Conservation (phyloP, 2,329 filamentous ascomycete genomes). For the Cryphonectria japonica region DNA sequence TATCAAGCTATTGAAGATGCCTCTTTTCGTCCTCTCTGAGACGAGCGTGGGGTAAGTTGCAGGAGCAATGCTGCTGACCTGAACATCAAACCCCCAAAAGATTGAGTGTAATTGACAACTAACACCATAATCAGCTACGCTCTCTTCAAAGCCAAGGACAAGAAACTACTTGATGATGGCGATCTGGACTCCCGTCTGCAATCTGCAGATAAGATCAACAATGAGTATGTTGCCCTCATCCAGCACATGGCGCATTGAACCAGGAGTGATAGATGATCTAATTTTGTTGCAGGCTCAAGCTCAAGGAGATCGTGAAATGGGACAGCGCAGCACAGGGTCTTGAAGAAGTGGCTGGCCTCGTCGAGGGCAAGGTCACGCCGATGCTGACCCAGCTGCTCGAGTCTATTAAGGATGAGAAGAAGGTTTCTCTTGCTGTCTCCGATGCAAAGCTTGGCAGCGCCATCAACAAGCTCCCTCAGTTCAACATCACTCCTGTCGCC, state of each 20-base stretch:
- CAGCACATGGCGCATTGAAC: not conserved
- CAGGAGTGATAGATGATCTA: slow-evolving; percentile 19
- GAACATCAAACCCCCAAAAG: not conserved
- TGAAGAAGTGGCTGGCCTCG: slow-evolving; percentile 85
- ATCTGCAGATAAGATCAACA: slow-evolving; percentile 82
- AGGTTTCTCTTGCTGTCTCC: slow-evolving; percentile 89
- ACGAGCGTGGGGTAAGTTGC: slow-evolving; percentile 76
- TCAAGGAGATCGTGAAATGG: slow-evolving; percentile 98
- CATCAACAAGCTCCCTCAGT: slow-evolving; percentile 87
- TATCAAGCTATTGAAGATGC: slow-evolving; percentile 60
- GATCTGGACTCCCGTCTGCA: slow-evolving; percentile 78
- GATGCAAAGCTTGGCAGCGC: slow-evolving; percentile 90
- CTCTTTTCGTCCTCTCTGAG: slow-evolving; percentile 90
- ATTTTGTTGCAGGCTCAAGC: slow-evolving; percentile 68
- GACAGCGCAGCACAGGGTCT: slow-evolving; percentile 89
- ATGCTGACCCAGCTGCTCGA: slow-evolving; percentile 82
- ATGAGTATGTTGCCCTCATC: slow-evolving; percentile 66
- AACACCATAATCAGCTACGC: slow-evolving; percentile 71
- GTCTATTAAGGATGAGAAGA: slow-evolving; percentile 95
- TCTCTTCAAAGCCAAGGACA: slow-evolving; percentile 97
- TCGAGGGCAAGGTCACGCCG: slow-evolving; percentile 93
- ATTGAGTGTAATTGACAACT: slow-evolving; percentile 31
- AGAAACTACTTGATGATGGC: slow-evolving; percentile 86
- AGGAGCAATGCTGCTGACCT: not conserved
- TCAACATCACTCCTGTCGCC: slow-evolving; percentile 82